Conservation (phyloP, 495 filamentous ascomycete species). For the Talaromyces ruber region DNA sequence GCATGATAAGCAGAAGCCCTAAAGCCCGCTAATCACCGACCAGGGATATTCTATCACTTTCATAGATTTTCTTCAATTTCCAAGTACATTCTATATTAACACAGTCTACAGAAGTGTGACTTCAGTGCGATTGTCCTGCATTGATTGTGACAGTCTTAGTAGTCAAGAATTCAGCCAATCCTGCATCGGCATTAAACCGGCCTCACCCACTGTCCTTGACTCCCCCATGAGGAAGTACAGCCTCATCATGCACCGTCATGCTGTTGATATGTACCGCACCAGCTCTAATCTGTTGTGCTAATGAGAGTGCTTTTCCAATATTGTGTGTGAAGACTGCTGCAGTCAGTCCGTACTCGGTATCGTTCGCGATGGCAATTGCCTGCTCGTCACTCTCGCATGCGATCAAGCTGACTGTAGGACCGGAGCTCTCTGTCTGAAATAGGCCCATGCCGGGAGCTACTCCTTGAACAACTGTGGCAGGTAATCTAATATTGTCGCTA, state of each 20-base stretch:
- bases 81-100: too few relatives aligned
- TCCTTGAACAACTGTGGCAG: conserved; percentile 46
- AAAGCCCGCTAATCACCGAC: not conserved
- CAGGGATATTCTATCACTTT: not conserved
- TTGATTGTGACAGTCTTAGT: not conserved
- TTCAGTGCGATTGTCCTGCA: not conserved
- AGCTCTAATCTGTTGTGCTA: too few relatives aligned
- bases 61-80: too few relatives aligned
- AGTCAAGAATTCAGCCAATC: not conserved
- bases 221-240: conserved; percentile 71
- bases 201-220: conserved; percentile 80
- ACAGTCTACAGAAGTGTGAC: too few relatives aligned
- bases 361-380: conserved; percentile 39
- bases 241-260: conserved; percentile 79
- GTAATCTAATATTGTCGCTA: conserved; percentile 16
- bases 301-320: conserved; percentile 30
- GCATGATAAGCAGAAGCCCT: not conserved
- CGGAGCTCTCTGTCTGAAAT: conserved; percentile 74
- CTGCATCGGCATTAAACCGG: conserved; percentile 39
- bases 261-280: conserved; percentile 66
- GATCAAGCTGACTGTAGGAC: conserved; percentile 56
- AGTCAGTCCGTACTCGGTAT: conserved; percentile 44
- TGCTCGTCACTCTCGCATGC: conserved; percentile 39
- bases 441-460: conserved; percentile 68
- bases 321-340: conserved; percentile 39